Conservation (phyloP, 768 basidiomycete species). For the Kwoniella pini region DNA sequence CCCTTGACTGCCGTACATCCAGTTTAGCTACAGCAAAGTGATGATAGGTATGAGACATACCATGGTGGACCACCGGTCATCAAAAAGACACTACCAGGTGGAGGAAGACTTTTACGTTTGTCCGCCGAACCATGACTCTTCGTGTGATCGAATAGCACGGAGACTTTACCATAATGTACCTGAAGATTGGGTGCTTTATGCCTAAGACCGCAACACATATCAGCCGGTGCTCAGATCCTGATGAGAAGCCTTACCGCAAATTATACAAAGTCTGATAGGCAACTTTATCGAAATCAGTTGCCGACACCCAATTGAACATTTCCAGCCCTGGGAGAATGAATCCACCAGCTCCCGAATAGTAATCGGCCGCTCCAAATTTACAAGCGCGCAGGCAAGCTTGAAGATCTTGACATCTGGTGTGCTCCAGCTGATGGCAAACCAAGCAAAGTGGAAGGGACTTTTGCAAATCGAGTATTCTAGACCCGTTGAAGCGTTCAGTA, state of each 20-base stretch:
- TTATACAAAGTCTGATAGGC: conserved; percentile 23
- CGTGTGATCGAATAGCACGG: no score
- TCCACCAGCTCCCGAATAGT: conserved; percentile 39
- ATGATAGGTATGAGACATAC: conserved; percentile 8
- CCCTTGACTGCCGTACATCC: conserved; percentile 28
- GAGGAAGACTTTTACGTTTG: conserved; percentile 1
- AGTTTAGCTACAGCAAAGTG: not conserved
- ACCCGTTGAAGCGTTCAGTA: not conserved
- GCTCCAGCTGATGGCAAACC: not conserved
- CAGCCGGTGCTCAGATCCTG: no score
- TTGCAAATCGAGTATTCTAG: not conserved
- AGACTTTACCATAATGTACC: not conserved
- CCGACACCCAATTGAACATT: conserved; percentile 20
- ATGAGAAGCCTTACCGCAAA: conserved; percentile 7
- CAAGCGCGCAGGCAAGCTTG: conserved; percentile 1
- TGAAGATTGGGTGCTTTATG: not conserved
- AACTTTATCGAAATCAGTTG: conserved; percentile 19
- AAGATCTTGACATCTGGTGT: not conserved
- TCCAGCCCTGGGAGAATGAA: conserved; percentile 16
- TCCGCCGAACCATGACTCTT: no score
- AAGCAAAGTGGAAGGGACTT: not conserved
- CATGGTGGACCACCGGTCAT: conserved; percentile 32
- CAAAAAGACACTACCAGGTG: conserved; percentile 15
- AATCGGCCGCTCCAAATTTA: conserved; percentile 25
- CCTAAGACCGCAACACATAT: no score